Base-by-base conservation (phyloP, 2,329 filamentous ascomycete genomes). In the Ceratocystis lukuohia region DNA sequence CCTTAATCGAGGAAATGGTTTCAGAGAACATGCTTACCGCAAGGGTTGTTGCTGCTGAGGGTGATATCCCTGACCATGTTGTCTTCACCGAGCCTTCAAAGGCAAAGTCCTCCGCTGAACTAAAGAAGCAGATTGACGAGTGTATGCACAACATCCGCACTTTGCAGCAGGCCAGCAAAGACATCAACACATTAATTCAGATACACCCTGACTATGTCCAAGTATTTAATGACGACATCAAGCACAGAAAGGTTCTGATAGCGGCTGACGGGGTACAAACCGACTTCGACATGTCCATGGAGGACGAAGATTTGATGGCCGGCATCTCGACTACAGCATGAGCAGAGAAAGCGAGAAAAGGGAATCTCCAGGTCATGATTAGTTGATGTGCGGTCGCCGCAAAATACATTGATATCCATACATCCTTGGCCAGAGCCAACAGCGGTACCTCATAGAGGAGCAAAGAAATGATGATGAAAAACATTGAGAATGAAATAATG, bases 291-390 rank as follows among this genome's bases (percentile, higher is more conserved):
- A 72, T 75, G 12, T 75, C 78, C 62, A 75, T 83, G 46, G 82
- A 84, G 65, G 82, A 85, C n/a, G 83, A 85, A 72, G 83, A 85
- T 69, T 72, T 85, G 28, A 85, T 85, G 83, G 79, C 77, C 12
- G 82, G 78, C 20, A 72, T 59, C 25, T 37, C 28, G 10, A 8
- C 56, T n/a, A 37, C 17, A 37, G 28, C 7, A 59, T 59, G 28
- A 59, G n/a, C 2, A 20, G 3, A 30, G 15, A n/a, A 30, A 59
- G 12, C 48, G 48, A 6, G 20, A 5, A 53, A 25, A 15, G 48
- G 8, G 48, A 53, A 15, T 53, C 6, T 5, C 15, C 20, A 28
- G 28, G 22, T 53, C 15, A 53, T 53, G 48, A 53, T 53, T 53
- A 53, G 20, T 53, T 28, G 20, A 6, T 53, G 25, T 25, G 15